phyloP scores from a whole-genome alignment of 306 rosid genomes.

The Abrus precatorius region DNA sequence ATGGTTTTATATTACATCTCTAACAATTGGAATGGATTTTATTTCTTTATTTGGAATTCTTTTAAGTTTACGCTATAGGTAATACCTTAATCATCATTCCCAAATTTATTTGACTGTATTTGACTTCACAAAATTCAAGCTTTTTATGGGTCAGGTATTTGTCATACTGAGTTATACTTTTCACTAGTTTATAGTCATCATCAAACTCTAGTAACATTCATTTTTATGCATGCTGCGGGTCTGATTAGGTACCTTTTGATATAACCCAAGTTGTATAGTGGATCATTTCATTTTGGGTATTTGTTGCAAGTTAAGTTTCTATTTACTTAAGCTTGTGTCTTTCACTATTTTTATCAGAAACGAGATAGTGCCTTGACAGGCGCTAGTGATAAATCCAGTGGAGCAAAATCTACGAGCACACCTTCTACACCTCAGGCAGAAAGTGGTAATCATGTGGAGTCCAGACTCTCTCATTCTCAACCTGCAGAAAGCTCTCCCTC shows the following conservation, averaged over 20 bases:
- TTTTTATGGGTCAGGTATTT: conserved; percentile 30
- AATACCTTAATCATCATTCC: conserved; percentile 35
- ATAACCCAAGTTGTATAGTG: conserved; percentile 30
- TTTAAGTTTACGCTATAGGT: conserved; percentile 2
- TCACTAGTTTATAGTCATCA: conserved; percentile 29
- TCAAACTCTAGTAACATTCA: conserved; percentile 38
- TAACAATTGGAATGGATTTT: conserved; percentile 23
- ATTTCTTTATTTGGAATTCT: conserved; percentile 21
- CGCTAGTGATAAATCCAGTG: conserved; percentile 90
- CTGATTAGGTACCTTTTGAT: conserved; percentile 18
- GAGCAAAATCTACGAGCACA: conserved; percentile 81
- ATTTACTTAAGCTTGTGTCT: conserved; percentile 47
- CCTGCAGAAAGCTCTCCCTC: conserved; percentile 82
- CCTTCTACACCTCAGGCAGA: conserved; percentile 97
- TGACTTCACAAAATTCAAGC: conserved; percentile 28
- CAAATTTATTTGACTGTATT: conserved; percentile 5
- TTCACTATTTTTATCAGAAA: conserved; percentile 72
- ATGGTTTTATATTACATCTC: neutral
- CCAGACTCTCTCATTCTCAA: conserved; percentile 77
- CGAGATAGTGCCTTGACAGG: conserved; percentile 81
- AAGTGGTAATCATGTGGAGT: conserved; percentile 68
- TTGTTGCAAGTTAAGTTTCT: conserved; percentile 31
- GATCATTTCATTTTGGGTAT: conserved; percentile 29
- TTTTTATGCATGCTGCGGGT: conserved; percentile 37
- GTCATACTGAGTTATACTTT: conserved; percentile 5